A percentile compares a stretch with the other conserved stretches of the same genome.
Conservation (phyloP, 345 rosid genomes). For the Citrus sinensis region DVS_A1.0 CM039169.1:5518001-5518500, state of each 20-base stretch:
- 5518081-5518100: no score
- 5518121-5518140: no score
- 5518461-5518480: not conserved
- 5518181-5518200: slow-evolving; percentile 34
- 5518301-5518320: slow-evolving; percentile 34
- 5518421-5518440: not conserved
- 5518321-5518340: slow-evolving; percentile 40
- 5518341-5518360: slow-evolving; percentile 44
- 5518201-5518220: slow-evolving; percentile 24
- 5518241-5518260: slow-evolving; percentile 44
- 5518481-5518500: not conserved
- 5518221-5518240: slow-evolving; percentile 32
- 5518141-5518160: slow-evolving; percentile 45
- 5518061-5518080: no score
- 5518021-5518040: no score
- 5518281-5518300: slow-evolving; percentile 32
- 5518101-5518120: no score
- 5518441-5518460: not conserved
- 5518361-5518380: slow-evolving; percentile 21
- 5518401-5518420: no score
- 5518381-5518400: slow-evolving; percentile 17
- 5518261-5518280: slow-evolving; percentile 13
- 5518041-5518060: no score
- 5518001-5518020: no score
- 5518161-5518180: slow-evolving; percentile 48